Evolutionary conservation across 2,329 filamentous ascomycete genomes (phyloP).

Genomic region (Cladosporium sp.): DNA sequence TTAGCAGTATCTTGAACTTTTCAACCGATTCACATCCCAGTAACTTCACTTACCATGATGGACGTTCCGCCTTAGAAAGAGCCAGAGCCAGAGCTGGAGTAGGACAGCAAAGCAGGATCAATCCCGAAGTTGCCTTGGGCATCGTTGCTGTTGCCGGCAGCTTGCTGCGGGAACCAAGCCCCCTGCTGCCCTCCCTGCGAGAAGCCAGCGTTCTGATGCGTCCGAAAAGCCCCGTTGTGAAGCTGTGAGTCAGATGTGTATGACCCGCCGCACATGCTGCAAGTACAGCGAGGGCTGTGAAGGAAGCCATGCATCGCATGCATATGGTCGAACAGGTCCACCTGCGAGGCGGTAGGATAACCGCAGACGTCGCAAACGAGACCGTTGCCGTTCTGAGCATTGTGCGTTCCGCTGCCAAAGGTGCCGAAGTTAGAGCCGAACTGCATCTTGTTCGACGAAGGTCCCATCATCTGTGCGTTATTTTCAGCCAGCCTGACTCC

Average conservation of each 20-base stretch:
- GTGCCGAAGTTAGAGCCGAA: background rate
- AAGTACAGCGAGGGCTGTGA: background rate
- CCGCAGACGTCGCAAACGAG: background rate
- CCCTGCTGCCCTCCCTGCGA: background rate
- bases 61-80: background rate
- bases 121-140: background rate
- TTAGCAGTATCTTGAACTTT: too few relatives aligned
- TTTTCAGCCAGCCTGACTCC: background rate
- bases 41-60: too few relatives aligned
- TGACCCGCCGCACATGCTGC: background rate
- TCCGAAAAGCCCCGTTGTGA: background rate
- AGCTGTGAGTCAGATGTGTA: background rate
- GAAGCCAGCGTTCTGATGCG: background rate
- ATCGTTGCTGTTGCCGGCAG: background rate
- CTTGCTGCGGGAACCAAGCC: background rate
- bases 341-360: background rate
- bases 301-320: constrained; percentile 4
- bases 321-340: constrained; percentile 4
- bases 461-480: background rate
- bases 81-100: background rate
- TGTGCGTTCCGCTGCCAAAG: background rate
- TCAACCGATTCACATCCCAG: too few relatives aligned
- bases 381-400: background rate
- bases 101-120: background rate
- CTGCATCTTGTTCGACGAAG: background rate